These are phyloP conservation scores for Diphasiastrum complanatum DNA, from an alignment of 83 land plant genomes.

Conservation along the genomic window DNA sequence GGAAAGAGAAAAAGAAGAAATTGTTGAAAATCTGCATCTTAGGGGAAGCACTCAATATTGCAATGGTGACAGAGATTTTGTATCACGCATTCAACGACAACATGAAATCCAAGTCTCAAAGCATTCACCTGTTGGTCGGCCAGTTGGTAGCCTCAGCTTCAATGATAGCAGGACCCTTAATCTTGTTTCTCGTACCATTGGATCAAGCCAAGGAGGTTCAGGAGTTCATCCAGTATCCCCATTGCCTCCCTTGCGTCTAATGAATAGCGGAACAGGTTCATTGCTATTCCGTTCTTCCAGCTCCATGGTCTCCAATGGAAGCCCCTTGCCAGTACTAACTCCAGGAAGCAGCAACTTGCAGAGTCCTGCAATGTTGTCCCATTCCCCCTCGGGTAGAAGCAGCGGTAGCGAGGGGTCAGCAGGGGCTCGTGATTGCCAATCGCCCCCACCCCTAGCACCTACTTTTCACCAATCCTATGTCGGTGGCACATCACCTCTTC, in stretches of 20 bases:
- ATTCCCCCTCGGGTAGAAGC: conserved; percentile 19
- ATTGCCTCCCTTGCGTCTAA: no score
- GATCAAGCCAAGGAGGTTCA: no score
- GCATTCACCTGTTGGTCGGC: no score
- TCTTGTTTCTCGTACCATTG: no score
- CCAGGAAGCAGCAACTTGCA: background rate
- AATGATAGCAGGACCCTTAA: no score
- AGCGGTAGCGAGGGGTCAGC: conserved; percentile 26
- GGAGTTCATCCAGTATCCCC: no score
- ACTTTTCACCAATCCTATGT: conserved; percentile 15
- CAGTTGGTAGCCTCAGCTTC: no score
- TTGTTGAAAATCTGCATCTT: background rate
- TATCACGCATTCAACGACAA: no score
- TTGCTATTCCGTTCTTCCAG: no score
- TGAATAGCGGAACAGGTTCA: no score
- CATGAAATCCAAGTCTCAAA: no score
- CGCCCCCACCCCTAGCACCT: conserved; percentile 15
- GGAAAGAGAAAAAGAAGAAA: background rate
- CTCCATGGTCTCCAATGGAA: background rate
- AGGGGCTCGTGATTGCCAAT: background rate
- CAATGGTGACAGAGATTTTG: background rate
- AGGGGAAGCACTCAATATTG: background rate
- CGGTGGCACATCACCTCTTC: conserved; percentile 15
- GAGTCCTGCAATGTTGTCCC: conserved; percentile 2
- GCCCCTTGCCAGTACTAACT: background rate